A percentile compares a stretch with the other conserved stretches of the same genome.
These are phyloP conservation scores for Rhizoclosmatium sp. DNA, from an alignment of 192 early-diverging fungal genomes.

Conservation along the genomic window DNA sequence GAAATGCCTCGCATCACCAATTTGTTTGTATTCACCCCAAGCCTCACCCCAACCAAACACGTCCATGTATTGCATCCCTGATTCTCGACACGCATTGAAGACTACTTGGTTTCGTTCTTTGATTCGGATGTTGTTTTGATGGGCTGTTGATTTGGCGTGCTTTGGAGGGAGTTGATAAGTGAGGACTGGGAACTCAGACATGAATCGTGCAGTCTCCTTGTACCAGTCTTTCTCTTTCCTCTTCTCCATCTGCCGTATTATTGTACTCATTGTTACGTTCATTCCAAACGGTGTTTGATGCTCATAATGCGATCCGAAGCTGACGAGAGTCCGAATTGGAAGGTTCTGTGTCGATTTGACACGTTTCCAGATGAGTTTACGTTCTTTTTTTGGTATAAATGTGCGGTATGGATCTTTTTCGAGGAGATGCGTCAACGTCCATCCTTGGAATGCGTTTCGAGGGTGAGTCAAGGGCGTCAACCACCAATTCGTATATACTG, in stretches of 20 bases:
- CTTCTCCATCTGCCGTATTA: too few relatives aligned
- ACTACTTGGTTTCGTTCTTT: background rate
- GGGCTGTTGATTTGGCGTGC: background rate
- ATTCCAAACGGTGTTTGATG: background rate
- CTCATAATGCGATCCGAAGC: background rate
- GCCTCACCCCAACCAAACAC: background rate
- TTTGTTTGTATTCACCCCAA: background rate
- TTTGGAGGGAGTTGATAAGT: background rate
- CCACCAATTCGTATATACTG: background rate
- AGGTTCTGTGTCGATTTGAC: background rate
- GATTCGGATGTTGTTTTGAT: background rate
- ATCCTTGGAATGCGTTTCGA: background rate
- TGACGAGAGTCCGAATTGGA: background rate
- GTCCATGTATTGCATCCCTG: background rate
- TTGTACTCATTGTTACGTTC: too few relatives aligned
- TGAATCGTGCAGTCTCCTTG: background rate
- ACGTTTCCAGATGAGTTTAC: background rate
- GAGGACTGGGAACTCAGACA: background rate
- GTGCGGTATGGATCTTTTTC: background rate
- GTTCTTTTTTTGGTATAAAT: background rate
- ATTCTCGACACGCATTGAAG: background rate
- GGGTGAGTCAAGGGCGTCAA: background rate
- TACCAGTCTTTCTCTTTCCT: too few relatives aligned
- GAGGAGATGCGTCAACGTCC: background rate
- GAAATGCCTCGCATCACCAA: background rate